Conservation (phyloP, 768 basidiomycete species). For the Psilocybe subaeruginosa region DNA sequence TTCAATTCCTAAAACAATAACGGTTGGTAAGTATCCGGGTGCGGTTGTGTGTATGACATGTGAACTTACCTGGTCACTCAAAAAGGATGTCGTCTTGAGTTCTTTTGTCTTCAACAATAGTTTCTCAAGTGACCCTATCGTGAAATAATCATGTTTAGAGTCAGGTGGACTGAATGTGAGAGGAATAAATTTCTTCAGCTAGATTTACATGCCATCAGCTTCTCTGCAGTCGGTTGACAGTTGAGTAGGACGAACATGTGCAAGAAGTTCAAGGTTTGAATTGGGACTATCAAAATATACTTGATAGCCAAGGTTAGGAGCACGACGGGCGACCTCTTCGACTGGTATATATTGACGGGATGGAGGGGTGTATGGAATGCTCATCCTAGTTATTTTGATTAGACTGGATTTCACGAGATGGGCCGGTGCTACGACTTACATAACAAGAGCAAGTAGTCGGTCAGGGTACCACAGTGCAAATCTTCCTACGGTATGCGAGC, state of each 20-base stretch:
- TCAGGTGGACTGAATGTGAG: constrained; percentile 28
- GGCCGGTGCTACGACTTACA: constrained; percentile 42
- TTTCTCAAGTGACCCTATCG: constrained; percentile 29
- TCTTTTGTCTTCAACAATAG: constrained; percentile 20
- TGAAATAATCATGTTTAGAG: constrained; percentile 21
- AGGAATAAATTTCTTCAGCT: constrained; percentile 44
- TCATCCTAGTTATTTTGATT: constrained; percentile 46
- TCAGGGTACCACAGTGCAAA: constrained; percentile 78
- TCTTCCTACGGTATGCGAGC: constrained; percentile 60
- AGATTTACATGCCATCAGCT: neutral
- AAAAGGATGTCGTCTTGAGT: constrained; percentile 20
- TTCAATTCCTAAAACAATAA: constrained; percentile 49
- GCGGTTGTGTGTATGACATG: neutral
- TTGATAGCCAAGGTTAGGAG: constrained; percentile 70
- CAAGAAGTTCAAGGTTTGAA: constrained; percentile 59
- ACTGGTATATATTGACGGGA: constrained; percentile 48
- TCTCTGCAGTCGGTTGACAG: neutral
- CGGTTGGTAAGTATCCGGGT: constrained; percentile 8
- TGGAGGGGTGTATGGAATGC: constrained; percentile 70
- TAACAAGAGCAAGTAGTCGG: constrained; percentile 56
- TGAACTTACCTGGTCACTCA: constrained; percentile 29
- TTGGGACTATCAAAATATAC: constrained; percentile 59
- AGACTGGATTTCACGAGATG: neutral
- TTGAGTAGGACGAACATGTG: constrained; percentile 39
- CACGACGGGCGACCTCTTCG: constrained; percentile 48